Base-by-base conservation (phyloP, 2,329 filamentous ascomycete species). In the Curvularia hawaiiensis region DNA sequence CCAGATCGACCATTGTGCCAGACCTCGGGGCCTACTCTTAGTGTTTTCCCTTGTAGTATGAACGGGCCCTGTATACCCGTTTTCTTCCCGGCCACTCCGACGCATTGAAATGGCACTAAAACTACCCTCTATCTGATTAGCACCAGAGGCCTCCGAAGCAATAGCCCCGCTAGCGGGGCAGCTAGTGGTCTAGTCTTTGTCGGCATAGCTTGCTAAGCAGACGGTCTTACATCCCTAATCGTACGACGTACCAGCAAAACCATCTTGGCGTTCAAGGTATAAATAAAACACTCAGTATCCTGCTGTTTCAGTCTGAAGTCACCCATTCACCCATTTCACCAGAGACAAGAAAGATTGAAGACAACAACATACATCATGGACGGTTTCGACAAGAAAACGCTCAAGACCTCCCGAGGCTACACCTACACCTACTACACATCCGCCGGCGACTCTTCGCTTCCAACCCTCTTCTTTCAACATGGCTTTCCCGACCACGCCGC, bases 401-500 rank as follows among this genome's bases (percentile, higher is more conserved):
- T 72, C 10, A 70, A 64, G 30, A 68, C 66, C 41, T 66, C 66
- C 1, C 60, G 67, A 26, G 66, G 66, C 12, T 65, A 64, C 50
- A 71, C 65, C 10, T 73, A 73, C 50, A 69, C 64, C 11, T 73
- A 72, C 62, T 73, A 71, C 52, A 59, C 60, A 8, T 53, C 54
- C 6, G 47, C 61, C 8, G 67, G 65, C 38, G 57, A 65, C 50
- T 58, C 58, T 5, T 64, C 67, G 6, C 59, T 64, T 0, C 69
- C 70, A 8, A 62, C 68, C 8, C 61, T 74, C 14, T 47, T 73
- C 52, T 63, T 74, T 53, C 83, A 79, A 18, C 83, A 84, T 68
- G 83, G 83, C 56, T 84, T 79, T 63, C 82, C 83, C 5, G 80
- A 83, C 60, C 69, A 74, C 39, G 79, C 80, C 0, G 69, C 71